A percentile compares a stretch with the other conserved stretches of the same genome.
phyloP scores from a whole-genome alignment of 495 filamentous ascomycete genomes.

The Xylaria grammica region DNA sequence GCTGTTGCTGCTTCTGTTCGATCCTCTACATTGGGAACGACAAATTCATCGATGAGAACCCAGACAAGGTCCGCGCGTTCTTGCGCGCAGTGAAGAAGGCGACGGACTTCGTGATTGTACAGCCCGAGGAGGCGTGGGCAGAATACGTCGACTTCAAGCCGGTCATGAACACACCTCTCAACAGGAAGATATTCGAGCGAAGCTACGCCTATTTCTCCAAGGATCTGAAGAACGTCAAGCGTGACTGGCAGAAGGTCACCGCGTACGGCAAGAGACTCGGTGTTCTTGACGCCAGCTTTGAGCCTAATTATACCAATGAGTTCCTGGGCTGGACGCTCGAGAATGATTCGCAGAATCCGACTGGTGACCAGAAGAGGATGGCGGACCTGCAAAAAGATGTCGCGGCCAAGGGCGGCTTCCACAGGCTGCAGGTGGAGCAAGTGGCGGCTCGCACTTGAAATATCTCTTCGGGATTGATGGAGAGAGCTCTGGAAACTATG shows the following conservation, averaged over 20 bases:
- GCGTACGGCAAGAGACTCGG: constrained; percentile 69
- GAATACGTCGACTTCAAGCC: constrained; percentile 73
- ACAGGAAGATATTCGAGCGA: constrained; percentile 75
- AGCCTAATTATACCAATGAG: constrained; percentile 71
- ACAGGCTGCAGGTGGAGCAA: constrained; percentile 34
- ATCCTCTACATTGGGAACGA: constrained; percentile 74
- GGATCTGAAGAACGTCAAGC: constrained; percentile 71
- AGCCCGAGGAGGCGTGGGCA: constrained; percentile 61
- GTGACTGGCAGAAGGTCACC: constrained; percentile 74
- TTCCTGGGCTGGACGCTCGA: constrained; percentile 67
- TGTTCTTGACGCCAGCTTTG: constrained; percentile 61
- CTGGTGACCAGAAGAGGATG: constrained; percentile 72
- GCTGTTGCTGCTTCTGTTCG: constrained; percentile 78
- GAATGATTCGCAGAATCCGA: constrained; percentile 63
- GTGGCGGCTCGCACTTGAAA: constrained; percentile 6
- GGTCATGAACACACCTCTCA: constrained; percentile 66
- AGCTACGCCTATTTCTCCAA: constrained; percentile 73
- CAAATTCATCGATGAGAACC: constrained; percentile 63
- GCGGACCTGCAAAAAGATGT: constrained; percentile 63
- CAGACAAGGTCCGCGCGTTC: constrained; percentile 62
- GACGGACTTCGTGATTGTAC: constrained; percentile 68
- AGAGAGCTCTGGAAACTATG: not conserved
- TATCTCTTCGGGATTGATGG: not conserved
- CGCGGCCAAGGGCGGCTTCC: constrained; percentile 56
- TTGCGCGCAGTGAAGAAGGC: constrained; percentile 69